A percentile compares a stretch with the other conserved stretches of the same genome.
Conservation (phyloP, 148 eudicot genomes). For the Rhododendron williamsianum region DNA sequence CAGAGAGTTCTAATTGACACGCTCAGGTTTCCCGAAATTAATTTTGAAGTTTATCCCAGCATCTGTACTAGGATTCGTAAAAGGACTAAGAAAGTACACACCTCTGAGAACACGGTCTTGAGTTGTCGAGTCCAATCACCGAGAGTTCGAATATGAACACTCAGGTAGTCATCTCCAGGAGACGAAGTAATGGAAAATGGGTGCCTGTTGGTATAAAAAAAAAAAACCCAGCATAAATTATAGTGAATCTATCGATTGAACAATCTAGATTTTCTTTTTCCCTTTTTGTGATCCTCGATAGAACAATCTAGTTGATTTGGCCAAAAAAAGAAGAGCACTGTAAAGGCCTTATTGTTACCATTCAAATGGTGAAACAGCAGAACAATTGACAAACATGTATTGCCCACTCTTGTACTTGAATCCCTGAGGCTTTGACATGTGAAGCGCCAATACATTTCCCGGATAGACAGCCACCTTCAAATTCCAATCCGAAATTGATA, state of each 20-base stretch:
- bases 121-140: constrained; percentile 63
- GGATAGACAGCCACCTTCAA: constrained; percentile 56
- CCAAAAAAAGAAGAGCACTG: background rate
- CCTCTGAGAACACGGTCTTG: constrained; percentile 49
- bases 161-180: constrained; percentile 49
- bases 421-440: constrained; percentile 62
- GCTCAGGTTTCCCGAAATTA: background rate
- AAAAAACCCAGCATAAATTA: background rate
- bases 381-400: constrained; percentile 57
- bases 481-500: background rate
- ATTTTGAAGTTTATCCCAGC: background rate
- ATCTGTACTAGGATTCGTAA: background rate
- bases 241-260: background rate
- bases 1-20: background rate
- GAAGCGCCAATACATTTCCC: constrained; percentile 49
- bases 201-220: constrained; percentile 32
- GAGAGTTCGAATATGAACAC: constrained; percentile 53
- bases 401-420: constrained; percentile 60
- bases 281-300: no score
- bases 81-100: background rate
- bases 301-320: background rate
- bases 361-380: constrained; percentile 60
- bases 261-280: background rate
- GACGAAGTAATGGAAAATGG: constrained; percentile 60
- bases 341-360: constrained; percentile 26